Percentiles rank a stretch among this genome's conserved stretches.
Evolutionary conservation across 179 eudicot species (phyloP).

Genomic region (Spergularia azorica): DNA sequence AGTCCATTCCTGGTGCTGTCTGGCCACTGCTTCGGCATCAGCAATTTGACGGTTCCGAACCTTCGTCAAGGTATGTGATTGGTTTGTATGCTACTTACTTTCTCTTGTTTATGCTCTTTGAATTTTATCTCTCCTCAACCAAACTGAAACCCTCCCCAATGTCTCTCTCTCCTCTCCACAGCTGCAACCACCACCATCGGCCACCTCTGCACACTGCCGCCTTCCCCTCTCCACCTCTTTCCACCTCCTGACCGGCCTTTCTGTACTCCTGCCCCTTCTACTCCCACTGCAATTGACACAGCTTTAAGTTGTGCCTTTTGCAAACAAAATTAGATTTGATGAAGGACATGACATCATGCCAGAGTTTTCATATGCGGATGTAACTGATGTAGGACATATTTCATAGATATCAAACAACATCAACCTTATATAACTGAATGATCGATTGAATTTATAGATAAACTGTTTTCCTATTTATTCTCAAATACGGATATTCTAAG

Average conservation of each 20-base stretch:
- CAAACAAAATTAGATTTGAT: neutral
- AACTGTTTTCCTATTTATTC: slow-evolving; percentile 2
- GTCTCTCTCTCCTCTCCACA: no score
- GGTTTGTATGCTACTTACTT: slow-evolving; percentile 5
- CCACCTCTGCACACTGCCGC: no score
- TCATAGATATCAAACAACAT: no score
- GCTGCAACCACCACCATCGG: no score
- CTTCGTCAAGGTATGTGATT: slow-evolving; percentile 71
- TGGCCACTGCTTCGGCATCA: slow-evolving; percentile 60
- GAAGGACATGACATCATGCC: neutral
- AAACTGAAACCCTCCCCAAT: no score
- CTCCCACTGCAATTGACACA: neutral
- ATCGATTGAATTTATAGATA: neutral
- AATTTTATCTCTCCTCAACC: no score
- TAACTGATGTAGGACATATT: no score
- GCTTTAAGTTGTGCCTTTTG: neutral
- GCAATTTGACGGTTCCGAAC: slow-evolving; percentile 75
- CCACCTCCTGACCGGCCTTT: no score
- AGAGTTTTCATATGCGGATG: neutral
- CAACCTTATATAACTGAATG: neutral
- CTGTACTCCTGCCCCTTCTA: no score
- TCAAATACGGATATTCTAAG: slow-evolving; percentile 8
- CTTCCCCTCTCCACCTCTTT: no score
- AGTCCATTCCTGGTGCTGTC: slow-evolving; percentile 57
- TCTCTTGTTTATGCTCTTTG: neutral